Base-by-base conservation (phyloP, 2,329 filamentous ascomycete species). In the Exophiala sideris region DNA sequence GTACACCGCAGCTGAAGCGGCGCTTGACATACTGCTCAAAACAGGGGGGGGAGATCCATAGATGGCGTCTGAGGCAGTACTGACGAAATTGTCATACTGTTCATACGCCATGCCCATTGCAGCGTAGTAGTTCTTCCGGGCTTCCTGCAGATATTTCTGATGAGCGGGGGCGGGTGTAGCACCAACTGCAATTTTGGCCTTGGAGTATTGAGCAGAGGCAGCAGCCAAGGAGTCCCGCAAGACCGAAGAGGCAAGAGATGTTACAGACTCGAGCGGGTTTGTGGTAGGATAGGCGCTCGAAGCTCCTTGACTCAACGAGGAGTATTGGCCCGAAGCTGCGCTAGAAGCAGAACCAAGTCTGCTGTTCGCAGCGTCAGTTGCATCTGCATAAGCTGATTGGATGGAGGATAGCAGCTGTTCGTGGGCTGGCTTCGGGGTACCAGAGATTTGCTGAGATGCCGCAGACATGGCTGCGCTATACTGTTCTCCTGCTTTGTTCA, bases 81-180 rank as follows among this genome's bases (percentile, higher is more conserved):
- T 78, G 2, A 94, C 61, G 65, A 94, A 92, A 46, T 86, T 85
- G 4, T 85, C 84, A 68, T 94, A 94, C 35, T 86, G 83, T 40
- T 85, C 88, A 64, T 95, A 87, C 1, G 90, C 89, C 41, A 89
- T 70, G 24, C 89, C 89, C 20, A 94, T 71, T 9, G 86, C 88
- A 59, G 89, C 86, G 63, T 90, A 91, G 70, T 92, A 92, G 53
- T 86, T 74, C 78, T 85, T 67, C 76, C 82, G 67, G 74, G 82
- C 72, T 77, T 80, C 76, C 72, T 85, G 70, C 73, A 85, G 56
- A 69, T 79, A 69, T 66, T 76, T 69, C 63, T 82, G 60, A 71
- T 83, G 60, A 68, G 77, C 74, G 24, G 75, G 73, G 1, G 85
- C 84, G 1, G 85, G 80, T 38, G 85, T 80, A 11, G 83, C 78